Base-by-base conservation (phyloP, 1,284 basidiomycete species). In the Golubevia sp. region DNA sequence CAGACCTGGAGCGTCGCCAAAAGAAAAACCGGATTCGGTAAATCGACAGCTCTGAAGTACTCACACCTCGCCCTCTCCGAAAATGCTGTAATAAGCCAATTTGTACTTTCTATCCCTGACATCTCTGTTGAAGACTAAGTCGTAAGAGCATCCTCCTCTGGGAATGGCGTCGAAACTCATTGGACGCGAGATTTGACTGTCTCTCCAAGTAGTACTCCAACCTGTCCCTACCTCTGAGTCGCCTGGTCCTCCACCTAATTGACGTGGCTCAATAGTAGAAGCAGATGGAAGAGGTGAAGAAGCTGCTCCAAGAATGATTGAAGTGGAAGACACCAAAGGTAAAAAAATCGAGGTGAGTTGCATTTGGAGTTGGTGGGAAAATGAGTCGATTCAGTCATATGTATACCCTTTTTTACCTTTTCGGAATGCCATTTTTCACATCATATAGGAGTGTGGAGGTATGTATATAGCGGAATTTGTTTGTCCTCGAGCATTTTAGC, bases 151-250 rank as follows among this genome's bases (percentile, higher is more conserved):
- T 25, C 30, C 56, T 2, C 25, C 18, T 18, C 26, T 25, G 18
- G 56, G 56, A 49, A 57, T 57, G 27, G 56, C 56, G 26, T 57
- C 56, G 21, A 57, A 57, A 49, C 50, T 57, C 18, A 18, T 26
- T 8, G 56, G 56, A 15, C n/a, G 25, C 11, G 38, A 44, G 26
- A 57, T 13, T 25, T 13, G 11, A 18, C 26, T 57, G 56, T 57
- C 56, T 44, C 30, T 27, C 56, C 56, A 57, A 23, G 56, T 57
- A n/a, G 26, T 24, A 49, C 56, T 34, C 56, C 56, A 57, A 34
- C 56, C 30, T 18, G 56, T 49, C 18, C 56, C 56, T n/a, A 55
- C 27, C 20, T 20, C 53, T 44, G 26, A 11, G 21, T 57, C 30
- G 27, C 24, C n/a, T 44, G 56, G 56, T 44, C 56, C 56, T 48